Conservation (phyloP, 768 basidiomycete species). For the Epithele typhae region DNA sequence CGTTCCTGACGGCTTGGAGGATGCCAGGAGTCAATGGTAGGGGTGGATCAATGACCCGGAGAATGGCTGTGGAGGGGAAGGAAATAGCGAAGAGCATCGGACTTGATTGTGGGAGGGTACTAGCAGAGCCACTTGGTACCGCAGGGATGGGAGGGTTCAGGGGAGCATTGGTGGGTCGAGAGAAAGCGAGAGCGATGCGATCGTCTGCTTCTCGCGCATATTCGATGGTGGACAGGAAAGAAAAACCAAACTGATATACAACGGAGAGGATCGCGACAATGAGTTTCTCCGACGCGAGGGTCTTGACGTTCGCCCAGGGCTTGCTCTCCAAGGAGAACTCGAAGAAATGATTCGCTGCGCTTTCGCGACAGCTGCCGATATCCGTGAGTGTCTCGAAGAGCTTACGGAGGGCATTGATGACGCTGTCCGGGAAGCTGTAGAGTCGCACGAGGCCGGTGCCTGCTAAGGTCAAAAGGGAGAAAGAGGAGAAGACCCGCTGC, state of each 20-base stretch:
- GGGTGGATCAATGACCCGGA: constrained; percentile 76
- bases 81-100: constrained; percentile 60
- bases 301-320: constrained; percentile 72
- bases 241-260: constrained; percentile 59
- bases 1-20: constrained; percentile 68
- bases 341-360: constrained; percentile 50
- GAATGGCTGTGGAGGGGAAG: constrained; percentile 59
- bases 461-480: constrained; percentile 68
- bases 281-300: constrained; percentile 59
- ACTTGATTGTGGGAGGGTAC: constrained; percentile 19
- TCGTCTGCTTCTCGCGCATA: constrained; percentile 78
- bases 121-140: constrained; percentile 32
- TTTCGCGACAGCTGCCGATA: constrained; percentile 49
- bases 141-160: constrained; percentile 36
- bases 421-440: constrained; percentile 58
- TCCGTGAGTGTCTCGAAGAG: constrained; percentile 46
- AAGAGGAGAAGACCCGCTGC: constrained; percentile 45
- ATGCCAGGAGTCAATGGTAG: constrained; percentile 75
- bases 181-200: constrained; percentile 66
- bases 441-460: constrained; percentile 60
- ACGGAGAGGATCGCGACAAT: constrained; percentile 61
- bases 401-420: constrained; percentile 50
- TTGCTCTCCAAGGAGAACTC: constrained; percentile 67
- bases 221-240: constrained; percentile 64
- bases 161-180: constrained; percentile 39